These are phyloP conservation scores for Penicillium sclerotigenum DNA, from an alignment of 2,329 filamentous ascomycete genomes.

Conservation along the genomic window DNA sequence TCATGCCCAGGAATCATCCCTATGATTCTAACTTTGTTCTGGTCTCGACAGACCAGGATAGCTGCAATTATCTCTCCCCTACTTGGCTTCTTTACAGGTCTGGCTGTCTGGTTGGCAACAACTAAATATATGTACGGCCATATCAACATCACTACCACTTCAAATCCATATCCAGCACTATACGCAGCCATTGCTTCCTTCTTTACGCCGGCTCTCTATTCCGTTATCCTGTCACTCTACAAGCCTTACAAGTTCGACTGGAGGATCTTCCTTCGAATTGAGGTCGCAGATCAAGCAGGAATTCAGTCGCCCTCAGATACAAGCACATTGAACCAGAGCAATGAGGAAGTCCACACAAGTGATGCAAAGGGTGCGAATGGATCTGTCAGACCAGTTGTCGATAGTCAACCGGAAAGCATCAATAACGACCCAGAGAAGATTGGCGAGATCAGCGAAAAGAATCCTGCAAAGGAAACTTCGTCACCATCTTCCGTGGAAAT, in stretches of 20 bases:
- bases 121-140: slow-evolving; percentile 40
- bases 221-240: slow-evolving; percentile 45
- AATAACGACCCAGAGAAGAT: slow-evolving; percentile 3
- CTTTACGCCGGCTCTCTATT: slow-evolving; percentile 48
- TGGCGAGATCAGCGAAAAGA: background rate
- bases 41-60: slow-evolving; percentile 46
- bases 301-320: slow-evolving; percentile 15
- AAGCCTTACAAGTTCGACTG: slow-evolving; percentile 44
- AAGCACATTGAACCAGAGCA: slow-evolving; percentile 9
- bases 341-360: slow-evolving; percentile 3
- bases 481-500: slow-evolving; percentile 6
- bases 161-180: slow-evolving; percentile 41
- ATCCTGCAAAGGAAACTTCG: background rate
- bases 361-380: background rate
- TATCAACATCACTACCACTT: slow-evolving; percentile 44
- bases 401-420: background rate
- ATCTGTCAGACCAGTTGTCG: background rate
- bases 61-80: slow-evolving; percentile 41
- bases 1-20: slow-evolving; percentile 48
- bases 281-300: slow-evolving; percentile 43
- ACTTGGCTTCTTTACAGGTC: slow-evolving; percentile 44
- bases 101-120: slow-evolving; percentile 47
- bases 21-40: slow-evolving; percentile 44
- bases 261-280: slow-evolving; percentile 48
- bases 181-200: slow-evolving; percentile 48